phyloP scores from a whole-genome alignment of 2,329 filamentous ascomycete species.

The Mycosphaerella arachidis region DNA sequence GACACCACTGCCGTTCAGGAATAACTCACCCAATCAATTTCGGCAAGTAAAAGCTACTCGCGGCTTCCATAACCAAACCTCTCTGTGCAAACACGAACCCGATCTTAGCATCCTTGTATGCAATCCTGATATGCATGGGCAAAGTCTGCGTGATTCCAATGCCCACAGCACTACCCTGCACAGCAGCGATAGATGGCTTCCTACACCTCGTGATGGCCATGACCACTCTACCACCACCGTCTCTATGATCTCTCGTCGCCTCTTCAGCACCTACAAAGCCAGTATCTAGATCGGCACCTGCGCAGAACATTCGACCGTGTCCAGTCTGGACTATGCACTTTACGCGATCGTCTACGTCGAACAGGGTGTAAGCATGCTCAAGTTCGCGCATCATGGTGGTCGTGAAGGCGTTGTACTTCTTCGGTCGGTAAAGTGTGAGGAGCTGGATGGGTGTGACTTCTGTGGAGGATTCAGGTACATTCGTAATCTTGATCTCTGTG shows the following conservation, averaged over 20 bases:
- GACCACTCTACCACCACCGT: constrained; percentile 46
- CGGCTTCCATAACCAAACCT: constrained; percentile 69
- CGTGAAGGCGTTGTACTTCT: constrained; percentile 66
- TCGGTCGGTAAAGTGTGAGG: constrained; percentile 60
- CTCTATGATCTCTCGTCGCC: constrained; percentile 47
- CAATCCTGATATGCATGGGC: constrained; percentile 53
- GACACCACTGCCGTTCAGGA: background rate
- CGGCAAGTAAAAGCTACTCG: constrained; percentile 67
- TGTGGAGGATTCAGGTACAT: constrained; percentile 43
- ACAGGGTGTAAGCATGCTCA: constrained; percentile 48
- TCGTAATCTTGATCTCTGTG: constrained; percentile 39
- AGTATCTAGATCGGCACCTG: constrained; percentile 53
- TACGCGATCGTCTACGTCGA: constrained; percentile 53
- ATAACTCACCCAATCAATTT: constrained; percentile 56
- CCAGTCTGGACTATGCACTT: constrained; percentile 54
- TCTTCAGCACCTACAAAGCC: constrained; percentile 46
- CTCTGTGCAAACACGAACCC: constrained; percentile 70
- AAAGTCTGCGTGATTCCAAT: constrained; percentile 58
- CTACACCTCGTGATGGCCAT: constrained; percentile 55
- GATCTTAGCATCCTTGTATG: constrained; percentile 57
- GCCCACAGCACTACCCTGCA: constrained; percentile 55
- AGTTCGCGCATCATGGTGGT: constrained; percentile 59
- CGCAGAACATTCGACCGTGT: constrained; percentile 50
- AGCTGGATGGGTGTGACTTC: constrained; percentile 59
- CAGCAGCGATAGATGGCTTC: constrained; percentile 53